These are phyloP conservation scores for Coleophoma cylindrospora DNA, from an alignment of 2,329 filamentous ascomycete genomes.

Conservation along the genomic window DNA sequence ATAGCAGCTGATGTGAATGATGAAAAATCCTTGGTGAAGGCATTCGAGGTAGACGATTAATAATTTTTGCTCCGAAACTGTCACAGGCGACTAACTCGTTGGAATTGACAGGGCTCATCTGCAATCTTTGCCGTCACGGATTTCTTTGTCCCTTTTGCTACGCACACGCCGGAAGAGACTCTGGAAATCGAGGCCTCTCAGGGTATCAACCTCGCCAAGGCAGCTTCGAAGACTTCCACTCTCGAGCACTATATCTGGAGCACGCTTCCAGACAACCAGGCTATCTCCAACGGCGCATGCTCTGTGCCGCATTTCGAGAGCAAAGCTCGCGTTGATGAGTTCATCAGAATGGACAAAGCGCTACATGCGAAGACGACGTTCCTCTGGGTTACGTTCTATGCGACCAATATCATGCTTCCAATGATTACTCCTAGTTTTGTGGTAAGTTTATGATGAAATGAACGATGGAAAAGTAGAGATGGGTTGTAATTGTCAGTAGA, in stretches of 20 bases:
- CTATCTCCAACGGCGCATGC: conserved; percentile 30
- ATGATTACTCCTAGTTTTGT: conserved; percentile 21
- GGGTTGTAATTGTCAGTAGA: not conserved
- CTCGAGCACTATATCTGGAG: conserved; percentile 38
- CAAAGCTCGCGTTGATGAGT: conserved; percentile 27
- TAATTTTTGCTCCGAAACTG: not conserved
- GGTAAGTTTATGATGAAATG: conserved; percentile 8
- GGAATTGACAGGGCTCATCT: conserved; percentile 30
- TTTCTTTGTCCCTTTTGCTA: conserved; percentile 45
- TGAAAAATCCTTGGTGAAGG: conserved; percentile 27
- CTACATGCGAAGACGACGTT: conserved; percentile 5
- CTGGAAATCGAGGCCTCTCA: conserved; percentile 33
- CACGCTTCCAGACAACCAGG: conserved; percentile 30
- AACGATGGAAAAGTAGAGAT: not conserved
- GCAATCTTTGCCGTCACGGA: conserved; percentile 50
- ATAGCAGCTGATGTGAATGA: conserved; percentile 36
- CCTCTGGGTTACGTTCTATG: conserved; percentile 3
- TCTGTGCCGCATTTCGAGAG: conserved; percentile 27
- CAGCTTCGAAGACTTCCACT: conserved; percentile 33
- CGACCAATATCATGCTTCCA: conserved; percentile 14
- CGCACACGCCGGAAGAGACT: conserved; percentile 24
- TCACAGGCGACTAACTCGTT: not conserved
- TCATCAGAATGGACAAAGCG: conserved; percentile 21
- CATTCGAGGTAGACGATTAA: conserved; percentile 25
- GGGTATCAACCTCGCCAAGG: conserved; percentile 38